phyloP scores from a whole-genome alignment of 805 yeast genomes.

The Pichia deserticola region DNA sequence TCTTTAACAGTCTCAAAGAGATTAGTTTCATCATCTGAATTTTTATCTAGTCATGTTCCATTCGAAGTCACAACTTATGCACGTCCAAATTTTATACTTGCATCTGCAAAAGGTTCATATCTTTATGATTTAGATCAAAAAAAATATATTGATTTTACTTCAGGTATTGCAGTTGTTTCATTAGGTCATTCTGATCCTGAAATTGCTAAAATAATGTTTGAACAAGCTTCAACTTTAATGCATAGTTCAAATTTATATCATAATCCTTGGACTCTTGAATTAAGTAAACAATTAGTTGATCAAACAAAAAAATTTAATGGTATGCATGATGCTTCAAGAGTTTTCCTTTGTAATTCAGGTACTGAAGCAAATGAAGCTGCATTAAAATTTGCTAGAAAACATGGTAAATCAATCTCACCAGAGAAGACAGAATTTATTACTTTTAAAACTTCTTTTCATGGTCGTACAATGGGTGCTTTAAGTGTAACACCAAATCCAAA shows the following conservation, averaged over 20 bases:
- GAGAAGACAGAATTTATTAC: conserved; percentile 72
- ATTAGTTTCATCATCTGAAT: conserved; percentile 25
- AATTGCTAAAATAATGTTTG: conserved; percentile 59
- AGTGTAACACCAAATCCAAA: conserved; percentile 90
- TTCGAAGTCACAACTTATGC: conserved; percentile 73
- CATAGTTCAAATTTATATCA: conserved; percentile 85
- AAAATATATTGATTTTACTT: conserved; percentile 81
- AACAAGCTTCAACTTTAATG: conserved; percentile 65
- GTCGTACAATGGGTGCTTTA: conserved; percentile 89
- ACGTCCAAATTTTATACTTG: conserved; percentile 68
- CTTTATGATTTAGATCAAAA: conserved; percentile 75
- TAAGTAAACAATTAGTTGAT: conserved; percentile 63
- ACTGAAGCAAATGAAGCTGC: conserved; percentile 39
- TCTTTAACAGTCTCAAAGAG: conserved; percentile 6
- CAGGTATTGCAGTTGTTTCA: conserved; percentile 96
- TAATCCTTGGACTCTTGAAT: conserved; percentile 75
- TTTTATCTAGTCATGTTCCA: conserved; percentile 20
- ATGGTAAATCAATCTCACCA: conserved; percentile 50
- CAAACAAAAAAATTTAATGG: conserved; percentile 69
- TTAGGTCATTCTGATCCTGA: conserved; percentile 81
- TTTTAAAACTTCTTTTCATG: conserved; percentile 90
- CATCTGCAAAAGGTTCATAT: conserved; percentile 74
- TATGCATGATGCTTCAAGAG: conserved; percentile 71
- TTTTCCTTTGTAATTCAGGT: conserved; percentile 55
- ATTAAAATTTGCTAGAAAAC: conserved; percentile 63